These are phyloP conservation scores for Fomitopsis palustris DNA, from an alignment of 1,284 basidiomycete species.

Conservation along the genomic window DNA sequence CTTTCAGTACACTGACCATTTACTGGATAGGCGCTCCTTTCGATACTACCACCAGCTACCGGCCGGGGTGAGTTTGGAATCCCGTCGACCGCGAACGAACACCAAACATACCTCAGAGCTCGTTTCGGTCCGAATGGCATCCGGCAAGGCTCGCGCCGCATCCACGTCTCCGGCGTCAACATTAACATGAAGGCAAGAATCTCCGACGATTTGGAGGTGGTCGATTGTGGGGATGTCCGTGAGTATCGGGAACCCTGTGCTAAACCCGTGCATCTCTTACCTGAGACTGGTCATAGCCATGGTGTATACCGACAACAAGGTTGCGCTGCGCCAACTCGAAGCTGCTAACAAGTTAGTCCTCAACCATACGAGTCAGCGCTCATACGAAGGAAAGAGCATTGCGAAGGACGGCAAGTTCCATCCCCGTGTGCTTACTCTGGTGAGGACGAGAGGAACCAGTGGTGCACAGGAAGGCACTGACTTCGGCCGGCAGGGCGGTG, in stretches of 20 bases:
- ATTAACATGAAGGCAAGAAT: slow-evolving; percentile 27
- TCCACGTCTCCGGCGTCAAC: slow-evolving; percentile 28
- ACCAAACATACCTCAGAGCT: slow-evolving; percentile 14
- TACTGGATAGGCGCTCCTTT: slow-evolving; percentile 27
- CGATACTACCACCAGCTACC: slow-evolving; percentile 32
- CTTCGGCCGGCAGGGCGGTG: slow-evolving; percentile 27
- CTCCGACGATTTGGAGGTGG: slow-evolving; percentile 27
- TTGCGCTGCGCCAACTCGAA: slow-evolving; percentile 33
- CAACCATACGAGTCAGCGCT: slow-evolving; percentile 16
- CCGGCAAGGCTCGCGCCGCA: slow-evolving; percentile 31
- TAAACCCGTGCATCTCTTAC: neutral
- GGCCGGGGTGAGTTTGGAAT: slow-evolving; percentile 25
- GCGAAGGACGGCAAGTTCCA: slow-evolving; percentile 35
- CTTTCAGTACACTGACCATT: neutral
- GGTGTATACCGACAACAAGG: slow-evolving; percentile 31
- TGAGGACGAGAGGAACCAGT: neutral
- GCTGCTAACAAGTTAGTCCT: slow-evolving; percentile 28
- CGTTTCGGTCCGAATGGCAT: slow-evolving; percentile 38
- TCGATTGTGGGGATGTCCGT: slow-evolving; percentile 37
- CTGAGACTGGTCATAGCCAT: slow-evolving; percentile 18
- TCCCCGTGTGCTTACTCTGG: slow-evolving; percentile 32
- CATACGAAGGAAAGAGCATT: slow-evolving; percentile 22
- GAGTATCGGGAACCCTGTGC: slow-evolving; percentile 8
- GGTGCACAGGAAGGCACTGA: neutral
- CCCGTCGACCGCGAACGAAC: neutral